Conservation (phyloP, 1,139 yeast species). For the Yamadazyma dendronema region DNA sequence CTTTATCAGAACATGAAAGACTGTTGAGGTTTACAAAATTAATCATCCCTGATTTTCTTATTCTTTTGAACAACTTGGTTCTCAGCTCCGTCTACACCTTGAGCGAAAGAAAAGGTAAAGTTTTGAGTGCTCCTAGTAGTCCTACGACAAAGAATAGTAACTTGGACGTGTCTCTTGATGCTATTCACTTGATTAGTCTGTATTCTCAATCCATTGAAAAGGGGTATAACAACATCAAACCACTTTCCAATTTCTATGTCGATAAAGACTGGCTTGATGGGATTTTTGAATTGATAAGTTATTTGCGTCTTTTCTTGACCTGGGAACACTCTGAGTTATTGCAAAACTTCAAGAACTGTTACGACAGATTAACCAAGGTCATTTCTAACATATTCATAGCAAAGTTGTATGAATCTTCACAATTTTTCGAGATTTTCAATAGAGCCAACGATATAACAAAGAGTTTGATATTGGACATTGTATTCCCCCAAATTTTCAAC, state of each 20-base stretch:
- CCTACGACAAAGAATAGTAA: conserved; percentile 22
- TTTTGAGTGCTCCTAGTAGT: conserved; percentile 38
- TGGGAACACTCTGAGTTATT: conserved; percentile 25
- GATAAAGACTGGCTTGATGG: conserved; percentile 41
- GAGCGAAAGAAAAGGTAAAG: conserved; percentile 34
- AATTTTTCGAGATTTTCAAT: conserved; percentile 22
- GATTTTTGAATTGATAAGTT: conserved; percentile 36
- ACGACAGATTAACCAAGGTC: conserved; percentile 22
- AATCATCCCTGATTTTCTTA: conserved; percentile 39
- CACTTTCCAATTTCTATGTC: conserved; percentile 24
- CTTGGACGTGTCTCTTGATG: conserved; percentile 28
- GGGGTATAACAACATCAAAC: conserved; percentile 26
- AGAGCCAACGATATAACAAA: conserved; percentile 25
- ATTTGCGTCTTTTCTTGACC: conserved; percentile 26
- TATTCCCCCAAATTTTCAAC: conserved; percentile 38
- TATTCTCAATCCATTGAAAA: conserved; percentile 30
- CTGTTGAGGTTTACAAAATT: conserved; percentile 18
- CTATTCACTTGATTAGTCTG: conserved; percentile 34
- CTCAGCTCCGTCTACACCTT: conserved; percentile 33
- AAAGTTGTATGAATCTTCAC: conserved; percentile 19
- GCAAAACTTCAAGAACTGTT: conserved; percentile 21
- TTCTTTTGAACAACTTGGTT: conserved; percentile 40
- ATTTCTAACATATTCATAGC: conserved; percentile 35
- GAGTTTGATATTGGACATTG: conserved; percentile 30
- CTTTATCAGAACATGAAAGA: conserved; percentile 2